Conservation (phyloP, 2,329 filamentous ascomycete genomes). For the Leptodontidium sp. region DNA sequence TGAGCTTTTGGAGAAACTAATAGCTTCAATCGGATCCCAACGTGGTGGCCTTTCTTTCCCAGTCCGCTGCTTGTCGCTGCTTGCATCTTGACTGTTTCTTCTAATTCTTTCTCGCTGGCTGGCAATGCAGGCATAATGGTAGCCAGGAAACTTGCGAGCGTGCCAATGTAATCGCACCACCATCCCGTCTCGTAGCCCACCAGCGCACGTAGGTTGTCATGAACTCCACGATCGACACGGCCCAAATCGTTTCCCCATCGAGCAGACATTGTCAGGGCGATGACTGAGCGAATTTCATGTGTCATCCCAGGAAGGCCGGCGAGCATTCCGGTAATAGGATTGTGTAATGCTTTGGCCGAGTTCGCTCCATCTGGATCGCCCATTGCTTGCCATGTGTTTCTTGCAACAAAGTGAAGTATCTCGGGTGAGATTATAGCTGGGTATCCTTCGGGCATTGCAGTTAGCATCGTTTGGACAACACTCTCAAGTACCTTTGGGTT, state of each 20-base stretch:
- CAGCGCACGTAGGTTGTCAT: constrained; percentile 39
- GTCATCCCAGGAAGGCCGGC: constrained; percentile 73
- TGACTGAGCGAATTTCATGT: constrained; percentile 73
- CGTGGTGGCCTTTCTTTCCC: constrained; percentile 38
- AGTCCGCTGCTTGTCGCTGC: constrained; percentile 24
- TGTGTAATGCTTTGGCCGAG: constrained; percentile 75
- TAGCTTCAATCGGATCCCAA: constrained; percentile 50
- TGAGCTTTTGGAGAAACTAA: constrained; percentile 38
- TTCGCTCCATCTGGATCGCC: constrained; percentile 61
- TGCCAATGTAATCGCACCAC: constrained; percentile 46
- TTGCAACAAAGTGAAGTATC: constrained; percentile 55
- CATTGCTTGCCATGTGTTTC: constrained; percentile 59
- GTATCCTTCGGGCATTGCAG: constrained; percentile 33
- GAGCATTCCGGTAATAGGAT: constrained; percentile 73
- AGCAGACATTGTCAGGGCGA: constrained; percentile 76
- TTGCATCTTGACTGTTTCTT: constrained; percentile 11
- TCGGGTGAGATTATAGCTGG: constrained; percentile 53
- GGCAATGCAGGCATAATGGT: constrained; percentile 35
- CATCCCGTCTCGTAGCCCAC: constrained; percentile 41
- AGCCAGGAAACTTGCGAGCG: constrained; percentile 36
- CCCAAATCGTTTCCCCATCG: constrained; percentile 74
- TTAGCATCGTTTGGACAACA: constrained; percentile 26
- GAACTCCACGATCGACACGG: constrained; percentile 52
- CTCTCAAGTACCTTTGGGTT: constrained; percentile 51
- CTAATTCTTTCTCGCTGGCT: constrained; percentile 4